These are phyloP conservation scores for Alnus glutinosa DNA, from an alignment of 306 rosid species.

Conservation along the genomic window DNA sequence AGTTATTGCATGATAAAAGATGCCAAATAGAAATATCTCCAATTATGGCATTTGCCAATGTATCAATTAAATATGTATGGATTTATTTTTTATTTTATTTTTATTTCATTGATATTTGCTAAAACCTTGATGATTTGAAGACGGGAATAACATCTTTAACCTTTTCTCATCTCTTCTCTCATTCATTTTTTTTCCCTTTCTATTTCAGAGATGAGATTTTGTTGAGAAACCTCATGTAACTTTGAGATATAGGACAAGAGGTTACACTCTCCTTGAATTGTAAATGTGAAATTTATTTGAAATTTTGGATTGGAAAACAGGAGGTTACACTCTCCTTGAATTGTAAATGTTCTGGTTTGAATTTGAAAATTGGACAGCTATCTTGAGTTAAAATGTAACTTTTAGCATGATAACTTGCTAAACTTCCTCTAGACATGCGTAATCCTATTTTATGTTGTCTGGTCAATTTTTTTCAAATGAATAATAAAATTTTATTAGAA, in stretches of 20 bases:
- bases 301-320: not conserved
- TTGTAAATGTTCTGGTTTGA: not conserved
- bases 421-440: not conserved
- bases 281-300: not conserved
- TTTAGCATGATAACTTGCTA: not conserved
- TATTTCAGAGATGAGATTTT: not conserved
- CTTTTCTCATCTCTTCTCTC: not conserved
- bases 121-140: not conserved
- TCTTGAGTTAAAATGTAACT: not conserved
- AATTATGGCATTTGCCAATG: too few relatives aligned
- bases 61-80: too few relatives aligned
- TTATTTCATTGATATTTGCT: too few relatives aligned
- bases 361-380: not conserved
- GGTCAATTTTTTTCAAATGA: not conserved
- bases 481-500: not conserved
- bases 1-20: not conserved
- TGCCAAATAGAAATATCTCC: not conserved
- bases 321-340: not conserved
- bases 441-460: not conserved
- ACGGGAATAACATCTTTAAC: not conserved
- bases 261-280: not conserved
- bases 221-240: not conserved
- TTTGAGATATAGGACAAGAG: not conserved
- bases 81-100: too few relatives aligned
- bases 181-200: not conserved